Base-by-base conservation (phyloP, 441 rosid species). In the Isatis lusitanica region DNA sequence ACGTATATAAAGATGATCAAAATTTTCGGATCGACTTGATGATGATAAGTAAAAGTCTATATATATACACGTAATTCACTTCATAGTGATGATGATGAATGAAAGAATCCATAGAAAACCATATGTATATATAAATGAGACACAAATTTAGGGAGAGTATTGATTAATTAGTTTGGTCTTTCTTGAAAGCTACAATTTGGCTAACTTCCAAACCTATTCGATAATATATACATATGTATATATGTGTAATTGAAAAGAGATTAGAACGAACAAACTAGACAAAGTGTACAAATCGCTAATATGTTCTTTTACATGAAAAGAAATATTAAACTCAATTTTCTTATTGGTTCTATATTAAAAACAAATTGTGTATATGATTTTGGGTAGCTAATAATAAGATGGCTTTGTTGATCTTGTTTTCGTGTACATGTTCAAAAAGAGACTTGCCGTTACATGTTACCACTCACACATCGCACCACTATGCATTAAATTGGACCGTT, bases 141-240 rank as follows among this genome's bases (percentile, higher is more conserved):
- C 31, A 68, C 39, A 24, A 16, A 1, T 46, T 3, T 40, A 36
- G 42, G 40, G 21, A 62, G 55, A 44, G 17, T 53, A 26, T 53
- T 63, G 67, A 63, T 57, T 70, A 39, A 70, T 64, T 56, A 63
- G 71, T 75, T 75, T 69, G 39, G 71, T 69, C 56, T 75, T 56
- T 47, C 71, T 64, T 70, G 62, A 76, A 76, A 70, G 71, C 48
- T 76, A 64, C 62, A 70, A 39, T 56, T 70, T 76, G 75, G 67
- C 71, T 63, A 76, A 70, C 71, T 70, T 63, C 66, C 17, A 35
- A 30, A 63, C 30, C 21, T n/a, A 11, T 61, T 53, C 55, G 69
- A 40, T 58, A 47, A 21, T 17, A 62, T 0, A 51, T 10, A 63
- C 8, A 42, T 15, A 24, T 9, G 17, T 11, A 35, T 9, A 13